Base-by-base conservation (phyloP, 1,139 yeast species). In the Geotrichum reessii region DNA sequence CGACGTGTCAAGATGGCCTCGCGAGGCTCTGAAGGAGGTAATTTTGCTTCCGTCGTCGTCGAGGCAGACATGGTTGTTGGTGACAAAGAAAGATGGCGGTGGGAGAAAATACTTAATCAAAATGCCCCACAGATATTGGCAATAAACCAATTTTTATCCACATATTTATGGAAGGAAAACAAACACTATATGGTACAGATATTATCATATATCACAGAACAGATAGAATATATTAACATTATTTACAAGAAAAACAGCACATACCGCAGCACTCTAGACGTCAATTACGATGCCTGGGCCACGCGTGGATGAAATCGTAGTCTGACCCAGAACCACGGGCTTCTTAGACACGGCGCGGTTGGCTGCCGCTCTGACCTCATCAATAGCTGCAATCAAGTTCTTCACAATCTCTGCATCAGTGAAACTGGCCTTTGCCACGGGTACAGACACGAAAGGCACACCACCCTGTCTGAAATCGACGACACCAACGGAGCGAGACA, bases 271-370 rank as follows among this genome's bases (percentile, higher is more conserved):
- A 37, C 21, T n/a, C 56, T 67, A 74, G 17, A 83, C 82, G 72
- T 87, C 83, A 61, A 91, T 83, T 52, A 87, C 86, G 58, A 89
- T 78, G 27, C 92, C 86, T 1, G 97, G 97, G 33, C 96, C 95
- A 65, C 80, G 81, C 14, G 96, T 86, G 52, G 91, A 82, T 47
- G 85, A 78, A 60, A 91, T 72, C 31, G 81, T 78, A 14, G 95
- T 81, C 65, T 84, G 84, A 33, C 96, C 95, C 58, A 91, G 69
- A 59, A 84, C 70, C 69, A 86, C 84, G 54, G 90, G 87, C 70
- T 81, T 86, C 69, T 85, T 86, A 40, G 69, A 61, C 52, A 64
- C 66, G 44, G 64, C 85, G 5, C 77, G 74, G 22, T 80, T 75
- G 60, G 87, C 80, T 47, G 85, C 78, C n/a, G 74, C 78, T 66